Evolutionary conservation across 106 monocot genomes (phyloP).

Genomic region (Allium cepa): DNA sequence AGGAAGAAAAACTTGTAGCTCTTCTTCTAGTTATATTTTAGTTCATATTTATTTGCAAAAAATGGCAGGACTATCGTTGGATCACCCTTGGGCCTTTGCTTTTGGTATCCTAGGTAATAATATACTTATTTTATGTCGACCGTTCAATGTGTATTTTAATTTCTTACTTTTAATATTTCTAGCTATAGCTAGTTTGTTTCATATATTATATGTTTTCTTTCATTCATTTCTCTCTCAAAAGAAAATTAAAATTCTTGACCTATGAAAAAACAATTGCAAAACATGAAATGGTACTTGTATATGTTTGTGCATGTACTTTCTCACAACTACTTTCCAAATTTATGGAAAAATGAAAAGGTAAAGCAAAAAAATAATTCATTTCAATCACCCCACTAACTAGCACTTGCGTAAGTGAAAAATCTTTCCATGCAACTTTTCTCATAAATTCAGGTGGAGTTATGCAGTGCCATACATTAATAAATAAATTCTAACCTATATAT

Average conservation of each 20-base stretch:
- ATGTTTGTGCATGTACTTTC: background rate
- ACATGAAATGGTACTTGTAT: no score
- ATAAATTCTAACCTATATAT: background rate
- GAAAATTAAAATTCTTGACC: no score
- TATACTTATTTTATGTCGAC: background rate
- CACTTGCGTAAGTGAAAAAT: background rate
- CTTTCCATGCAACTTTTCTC: background rate
- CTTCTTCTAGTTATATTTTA: no score
- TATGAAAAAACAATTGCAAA: no score
- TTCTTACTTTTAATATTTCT: background rate
- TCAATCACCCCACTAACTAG: background rate
- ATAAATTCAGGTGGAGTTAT: background rate
- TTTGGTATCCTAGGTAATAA: conserved; percentile 39
- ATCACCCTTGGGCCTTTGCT: conserved; percentile 47
- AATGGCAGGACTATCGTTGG: conserved; percentile 39
- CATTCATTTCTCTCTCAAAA: background rate
- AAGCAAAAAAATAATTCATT: background rate
- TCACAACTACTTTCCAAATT: background rate
- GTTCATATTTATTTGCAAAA: background rate
- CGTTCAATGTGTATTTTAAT: background rate
- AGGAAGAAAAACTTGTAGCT: no score
- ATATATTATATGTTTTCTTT: conserved; percentile 1
- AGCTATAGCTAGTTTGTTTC: background rate
- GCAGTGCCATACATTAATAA: background rate
- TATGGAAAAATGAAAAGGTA: background rate